These are phyloP conservation scores for Dryas octopetala DNA, from an alignment of 306 rosid genomes.

Conservation along the genomic window DNA sequence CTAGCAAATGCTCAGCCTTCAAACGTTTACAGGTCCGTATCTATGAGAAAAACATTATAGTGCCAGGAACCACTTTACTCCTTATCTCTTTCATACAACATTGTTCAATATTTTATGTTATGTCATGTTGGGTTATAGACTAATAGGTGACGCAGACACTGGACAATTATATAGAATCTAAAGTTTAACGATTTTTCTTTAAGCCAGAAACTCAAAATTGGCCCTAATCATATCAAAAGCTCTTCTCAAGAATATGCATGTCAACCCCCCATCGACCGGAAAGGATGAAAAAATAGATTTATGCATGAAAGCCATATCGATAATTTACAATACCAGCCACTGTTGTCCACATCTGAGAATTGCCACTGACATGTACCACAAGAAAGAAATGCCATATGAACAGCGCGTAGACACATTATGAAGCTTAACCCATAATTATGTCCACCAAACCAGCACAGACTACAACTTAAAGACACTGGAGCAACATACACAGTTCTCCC, in stretches of 20 bases:
- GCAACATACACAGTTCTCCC: conserved; percentile 61
- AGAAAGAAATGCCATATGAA: conserved; percentile 33
- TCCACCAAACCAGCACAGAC: conserved; percentile 55
- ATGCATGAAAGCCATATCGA: conserved; percentile 7
- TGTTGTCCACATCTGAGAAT: conserved; percentile 30
- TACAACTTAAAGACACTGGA: conserved; percentile 50
- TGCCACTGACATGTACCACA: conserved; percentile 26
- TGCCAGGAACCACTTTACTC: no score
- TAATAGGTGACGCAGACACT: no score
- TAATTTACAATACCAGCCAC: conserved; percentile 42
- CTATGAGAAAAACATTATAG: no score
- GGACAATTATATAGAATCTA: no score
- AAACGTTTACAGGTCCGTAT: no score
- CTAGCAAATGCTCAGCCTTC: no score
- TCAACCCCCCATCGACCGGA: background rate
- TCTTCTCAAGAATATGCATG: background rate
- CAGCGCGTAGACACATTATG: conserved; percentile 40
- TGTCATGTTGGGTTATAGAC: no score
- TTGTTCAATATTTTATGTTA: no score
- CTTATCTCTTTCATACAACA: no score
- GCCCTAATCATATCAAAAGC: no score
- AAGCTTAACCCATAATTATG: conserved; percentile 37
- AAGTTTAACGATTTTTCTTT: no score
- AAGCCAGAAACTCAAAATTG: no score
- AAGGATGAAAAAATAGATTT: background rate